phyloP scores from a whole-genome alignment of 352 stramenopile genomes.

The Pythium phragmiticola region DNA sequence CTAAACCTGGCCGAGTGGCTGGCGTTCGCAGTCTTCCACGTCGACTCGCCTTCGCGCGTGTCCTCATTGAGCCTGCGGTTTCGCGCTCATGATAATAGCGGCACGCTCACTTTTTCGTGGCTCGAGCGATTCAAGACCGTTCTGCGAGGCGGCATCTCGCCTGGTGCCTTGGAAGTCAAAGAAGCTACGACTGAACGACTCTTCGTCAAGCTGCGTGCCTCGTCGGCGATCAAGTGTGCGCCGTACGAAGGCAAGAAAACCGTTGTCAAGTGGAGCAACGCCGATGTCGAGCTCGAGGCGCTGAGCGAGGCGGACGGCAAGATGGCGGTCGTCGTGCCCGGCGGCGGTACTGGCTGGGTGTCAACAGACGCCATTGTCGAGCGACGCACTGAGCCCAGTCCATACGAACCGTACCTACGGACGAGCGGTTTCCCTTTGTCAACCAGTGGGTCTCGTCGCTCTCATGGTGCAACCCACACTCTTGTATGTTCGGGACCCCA shows the following conservation, averaged over 20 bases:
- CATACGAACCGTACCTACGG: too few relatives aligned
- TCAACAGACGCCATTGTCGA: neutral
- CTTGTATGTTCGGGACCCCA: too few relatives aligned
- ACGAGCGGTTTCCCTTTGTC: too few relatives aligned
- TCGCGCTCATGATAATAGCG: neutral
- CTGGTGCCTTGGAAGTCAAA: too few relatives aligned
- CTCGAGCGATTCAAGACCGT: neutral
- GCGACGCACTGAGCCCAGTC: slow-evolving; percentile 2
- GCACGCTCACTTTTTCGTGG: neutral
- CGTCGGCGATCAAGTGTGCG: neutral
- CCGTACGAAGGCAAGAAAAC: slow-evolving; percentile 1
- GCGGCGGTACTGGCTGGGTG: slow-evolving; percentile 35
- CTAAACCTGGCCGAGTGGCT: slow-evolving; percentile 28
- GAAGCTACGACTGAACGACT: too few relatives aligned
- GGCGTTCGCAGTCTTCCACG: slow-evolving; percentile 37
- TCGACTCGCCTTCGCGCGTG: slow-evolving; percentile 28
- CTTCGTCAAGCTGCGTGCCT: neutral
- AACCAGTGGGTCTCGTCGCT: too few relatives aligned
- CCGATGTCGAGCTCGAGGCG: slow-evolving; percentile 32
- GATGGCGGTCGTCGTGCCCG: slow-evolving; percentile 32
- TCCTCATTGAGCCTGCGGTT: slow-evolving; percentile 23
- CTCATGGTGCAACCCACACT: too few relatives aligned
- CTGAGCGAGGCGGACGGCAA: slow-evolving; percentile 12
- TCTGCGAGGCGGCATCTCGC: neutral
- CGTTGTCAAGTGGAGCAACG: slow-evolving; percentile 8